A percentile compares a stretch with the other conserved stretches of the same genome.
phyloP scores from a whole-genome alignment of 108 stramenopile species.

The Skeletonema marinoi region DNA sequence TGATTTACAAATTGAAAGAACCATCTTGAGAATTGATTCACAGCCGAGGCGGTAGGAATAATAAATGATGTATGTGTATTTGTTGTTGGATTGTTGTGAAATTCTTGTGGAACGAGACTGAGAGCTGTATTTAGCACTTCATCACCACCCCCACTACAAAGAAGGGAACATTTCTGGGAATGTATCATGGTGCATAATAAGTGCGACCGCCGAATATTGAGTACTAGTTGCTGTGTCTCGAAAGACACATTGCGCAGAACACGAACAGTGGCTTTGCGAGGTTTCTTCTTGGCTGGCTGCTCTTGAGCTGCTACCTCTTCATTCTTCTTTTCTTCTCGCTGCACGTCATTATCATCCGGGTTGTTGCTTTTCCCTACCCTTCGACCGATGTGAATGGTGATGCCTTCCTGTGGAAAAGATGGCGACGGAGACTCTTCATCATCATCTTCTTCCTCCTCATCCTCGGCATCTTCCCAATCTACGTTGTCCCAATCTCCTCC shows the following conservation, averaged over 20 bases:
- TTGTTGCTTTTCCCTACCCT: not conserved
- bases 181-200: conserved; percentile 48
- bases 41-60: conserved; percentile 18
- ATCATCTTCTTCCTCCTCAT: conserved; percentile 12
- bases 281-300: conserved; percentile 5
- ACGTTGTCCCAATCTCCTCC: conserved; percentile 42
- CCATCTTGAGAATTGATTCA: conserved; percentile 43
- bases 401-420: conserved; percentile 1
- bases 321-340: not conserved
- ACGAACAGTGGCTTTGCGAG: conserved; percentile 24
- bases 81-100: conserved; percentile 11
- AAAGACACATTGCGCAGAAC: conserved; percentile 46
- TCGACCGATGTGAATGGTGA: not conserved
- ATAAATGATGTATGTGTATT: not conserved
- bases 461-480: conserved; percentile 50
- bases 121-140: conserved; percentile 43
- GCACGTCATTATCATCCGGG: conserved; percentile 1
- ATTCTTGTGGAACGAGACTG: conserved; percentile 61
- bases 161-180: conserved; percentile 32
- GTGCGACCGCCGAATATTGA: conserved; percentile 52
- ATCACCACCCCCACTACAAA: conserved; percentile 31
- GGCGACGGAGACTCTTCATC: not conserved
- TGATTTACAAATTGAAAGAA: conserved; percentile 59
- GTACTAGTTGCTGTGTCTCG: conserved; percentile 46
- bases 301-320: not conserved